Evolutionary conservation across 106 monocot genomes (phyloP), one percentile per base, ranked within the genome.

Genomic region (Platanthera guangdongensis): DNA sequence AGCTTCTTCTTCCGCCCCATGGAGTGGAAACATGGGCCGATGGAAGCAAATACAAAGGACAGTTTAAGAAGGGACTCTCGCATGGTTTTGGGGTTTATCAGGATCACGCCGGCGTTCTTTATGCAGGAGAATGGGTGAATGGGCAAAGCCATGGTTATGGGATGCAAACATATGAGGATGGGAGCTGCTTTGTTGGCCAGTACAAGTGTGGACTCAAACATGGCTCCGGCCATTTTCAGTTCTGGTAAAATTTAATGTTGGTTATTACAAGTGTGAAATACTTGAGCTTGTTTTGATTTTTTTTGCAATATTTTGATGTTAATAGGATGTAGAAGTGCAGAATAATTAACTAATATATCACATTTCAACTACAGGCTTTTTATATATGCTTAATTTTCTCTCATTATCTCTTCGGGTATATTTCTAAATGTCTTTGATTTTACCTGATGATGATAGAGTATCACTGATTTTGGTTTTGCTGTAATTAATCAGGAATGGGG

Each of bases 401-500:
- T 3, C 39, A 39, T 1, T 39, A 1, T 3, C 39, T 3, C 39
- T 39, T 39, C 39, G 3, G 3, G 1, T 10, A 53, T 7, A 53
- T 14, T 53, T 53, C 14, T 53, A 2, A 53, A 10, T 14, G 14
- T 7, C 53, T 14, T 60, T 4, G n/a, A n/a, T 60, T 60, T 60
- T n/a, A 7, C 22, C 60, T 19, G 14, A 6, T 2, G 19, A 18
- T 16, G 16, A 70, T 39, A 2, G 39, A 2, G 39, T 7, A 70
- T 70, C 70, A 7, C 47, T 70, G 13, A 70, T 70, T 7, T 39
- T 3, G 8, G 46, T 48, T 63, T 3, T 19, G 9, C 7, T 81
- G 5, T 60, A 16, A 53, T 54, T 60, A 16, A 53, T 54, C 75
- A 92, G 92, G 74, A 92, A 92, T 75, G 92, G 92, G 1, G 92